Base-by-base conservation (phyloP, 345 rosid species). In the Citropsis articulata region DNA sequence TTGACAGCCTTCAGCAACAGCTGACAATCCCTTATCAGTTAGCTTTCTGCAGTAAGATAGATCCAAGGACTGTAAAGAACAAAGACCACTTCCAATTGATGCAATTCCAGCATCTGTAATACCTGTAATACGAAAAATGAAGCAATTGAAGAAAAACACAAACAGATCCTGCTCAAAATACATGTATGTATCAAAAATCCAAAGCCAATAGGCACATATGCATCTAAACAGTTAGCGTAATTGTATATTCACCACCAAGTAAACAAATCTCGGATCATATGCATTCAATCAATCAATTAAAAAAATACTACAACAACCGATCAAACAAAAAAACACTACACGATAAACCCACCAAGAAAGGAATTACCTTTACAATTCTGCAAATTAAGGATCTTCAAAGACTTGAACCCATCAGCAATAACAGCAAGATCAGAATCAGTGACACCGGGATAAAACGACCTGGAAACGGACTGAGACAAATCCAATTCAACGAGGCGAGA, bases 371-470 rank as follows among this genome's bases (percentile, higher is more conserved):
- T 91, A 87, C 99, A 95, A 78, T 89, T 82, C 24, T 87, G 90
- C 76, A 93, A 81, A 80, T 79, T 83, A 38, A 93, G 93, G 59
- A 91, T 80, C 76, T 83, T 85, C 77, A 95, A 79, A 81, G 78
- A 87, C 81, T 83, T 88, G 79, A 95, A 92, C 6, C 92, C 97
- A 65, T 81, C 79, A 42, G 97, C 89, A 74, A 92, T 86, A 10
- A 93, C 92, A 56, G 85, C 71, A 25, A 95, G 94, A 86, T 95
- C 99, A 53, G 94, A 88, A 75, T 95, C 99, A 25, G 97, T 90
- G 40, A 93, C 89, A 8, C 99, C 99, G 4, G 98, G 99, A 78
- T 86, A 92, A 81, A 89, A 93, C 1, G 98, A 93, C 86, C 99
- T 87, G 31, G 99, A 93, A 45, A 85, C n/a, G 18, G 98, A 93